Percentiles rank a stretch among this genome's conserved stretches.
phyloP scores from a whole-genome alignment of 2,329 filamentous ascomycete genomes.

The Harringtonia aguacate region DNA sequence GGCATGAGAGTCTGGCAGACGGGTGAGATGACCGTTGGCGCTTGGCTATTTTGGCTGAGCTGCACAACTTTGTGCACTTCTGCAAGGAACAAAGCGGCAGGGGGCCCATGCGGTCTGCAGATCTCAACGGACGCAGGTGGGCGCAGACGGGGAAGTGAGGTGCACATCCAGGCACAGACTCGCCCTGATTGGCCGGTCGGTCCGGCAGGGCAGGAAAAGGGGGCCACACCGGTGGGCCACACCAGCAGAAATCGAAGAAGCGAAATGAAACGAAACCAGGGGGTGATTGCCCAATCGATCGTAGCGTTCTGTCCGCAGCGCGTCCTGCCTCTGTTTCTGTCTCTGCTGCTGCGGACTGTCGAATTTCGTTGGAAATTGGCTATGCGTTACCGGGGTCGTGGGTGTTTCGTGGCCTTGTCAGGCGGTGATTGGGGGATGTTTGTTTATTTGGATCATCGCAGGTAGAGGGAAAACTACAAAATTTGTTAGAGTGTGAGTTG shows the following conservation, averaged over 20 bases:
- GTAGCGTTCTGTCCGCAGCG: not conserved
- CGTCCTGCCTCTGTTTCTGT: not conserved
- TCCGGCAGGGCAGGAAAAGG: too few relatives aligned
- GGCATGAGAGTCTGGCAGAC: too few relatives aligned
- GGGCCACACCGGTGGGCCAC: too few relatives aligned
- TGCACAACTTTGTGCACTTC: not conserved
- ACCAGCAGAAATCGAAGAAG: not conserved
- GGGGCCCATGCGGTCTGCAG: not conserved
- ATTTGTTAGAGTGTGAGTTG: too few relatives aligned
- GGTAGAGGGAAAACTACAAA: too few relatives aligned
- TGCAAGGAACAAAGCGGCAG: not conserved
- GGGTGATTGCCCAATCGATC: not conserved
- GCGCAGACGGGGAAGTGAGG: not conserved
- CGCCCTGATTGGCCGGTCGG: not conserved
- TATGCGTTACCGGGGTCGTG: too few relatives aligned
- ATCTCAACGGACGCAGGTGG: not conserved
- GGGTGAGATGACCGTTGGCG: too few relatives aligned
- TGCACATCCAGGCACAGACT: not conserved
- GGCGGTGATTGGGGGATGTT: too few relatives aligned
- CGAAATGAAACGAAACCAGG: conserved; percentile 7
- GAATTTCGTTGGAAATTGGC: too few relatives aligned
- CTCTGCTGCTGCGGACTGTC: not conserved
- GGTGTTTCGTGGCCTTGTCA: too few relatives aligned
- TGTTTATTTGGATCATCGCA: too few relatives aligned
- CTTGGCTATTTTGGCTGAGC: too few relatives aligned